These are phyloP conservation scores for Rhodotorula diobovata DNA, from an alignment of 768 basidiomycete genomes.

Conservation along the genomic window DNA sequence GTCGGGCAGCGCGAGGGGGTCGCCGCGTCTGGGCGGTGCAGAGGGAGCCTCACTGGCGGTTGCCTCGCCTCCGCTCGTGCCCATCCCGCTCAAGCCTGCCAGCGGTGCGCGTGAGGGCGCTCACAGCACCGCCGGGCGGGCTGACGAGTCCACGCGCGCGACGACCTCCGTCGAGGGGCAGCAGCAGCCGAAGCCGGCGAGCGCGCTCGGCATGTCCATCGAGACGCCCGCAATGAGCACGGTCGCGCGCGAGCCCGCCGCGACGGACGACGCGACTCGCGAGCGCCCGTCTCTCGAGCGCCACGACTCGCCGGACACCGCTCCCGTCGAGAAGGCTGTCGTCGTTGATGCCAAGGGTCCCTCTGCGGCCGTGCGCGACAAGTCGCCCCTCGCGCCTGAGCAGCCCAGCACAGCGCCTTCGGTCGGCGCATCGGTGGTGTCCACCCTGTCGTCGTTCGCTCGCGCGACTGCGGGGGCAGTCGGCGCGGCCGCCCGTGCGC, in stretches of 20 bases:
- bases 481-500: background rate
- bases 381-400: background rate
- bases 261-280: background rate
- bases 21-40: background rate
- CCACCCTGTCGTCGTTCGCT: background rate
- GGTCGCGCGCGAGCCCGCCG: background rate
- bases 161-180: background rate
- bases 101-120: background rate
- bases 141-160: background rate
- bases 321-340: too few species aligned
- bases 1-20: background rate
- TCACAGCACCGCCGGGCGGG: background rate
- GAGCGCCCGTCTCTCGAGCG: background rate
- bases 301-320: background rate
- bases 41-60: too few species aligned
- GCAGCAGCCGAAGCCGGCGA: background rate
- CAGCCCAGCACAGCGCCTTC: background rate
- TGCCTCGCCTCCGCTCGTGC: conserved; percentile 10
- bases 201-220: conserved; percentile 10
- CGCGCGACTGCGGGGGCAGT: background rate
- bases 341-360: too few species aligned
- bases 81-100: background rate
- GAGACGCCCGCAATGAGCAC: background rate
- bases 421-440: background rate
- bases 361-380: too few species aligned